phyloP scores from a whole-genome alignment of 345 rosid genomes.

The Acer yangbiense region DNA sequence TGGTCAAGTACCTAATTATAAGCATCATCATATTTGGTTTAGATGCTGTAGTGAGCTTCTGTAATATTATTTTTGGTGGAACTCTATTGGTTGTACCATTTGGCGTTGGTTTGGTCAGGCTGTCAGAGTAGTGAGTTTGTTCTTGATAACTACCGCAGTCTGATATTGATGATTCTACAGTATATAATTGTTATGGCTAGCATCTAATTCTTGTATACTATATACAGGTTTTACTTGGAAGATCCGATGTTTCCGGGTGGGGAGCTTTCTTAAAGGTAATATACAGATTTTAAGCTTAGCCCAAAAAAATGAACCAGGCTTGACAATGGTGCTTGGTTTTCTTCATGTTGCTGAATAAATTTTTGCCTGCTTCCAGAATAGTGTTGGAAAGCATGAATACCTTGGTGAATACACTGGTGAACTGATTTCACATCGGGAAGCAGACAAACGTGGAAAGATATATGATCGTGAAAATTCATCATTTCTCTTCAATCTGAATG shows the following conservation, averaged over 20 bases:
- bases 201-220: neutral
- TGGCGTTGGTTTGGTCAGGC: neutral
- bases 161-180: neutral
- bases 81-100: neutral
- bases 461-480: conserved; percentile 99
- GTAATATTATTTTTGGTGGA: neutral
- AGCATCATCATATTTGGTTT: neutral
- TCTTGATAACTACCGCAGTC: neutral
- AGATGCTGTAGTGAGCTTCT: neutral
- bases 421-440: conserved; percentile 96
- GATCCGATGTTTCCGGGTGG: conserved; percentile 99
- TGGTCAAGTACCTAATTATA: conserved; percentile 1
- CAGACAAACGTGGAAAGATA: conserved; percentile 98
- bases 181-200: neutral
- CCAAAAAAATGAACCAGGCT: neutral
- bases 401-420: conserved; percentile 99
- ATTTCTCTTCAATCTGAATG: conserved; percentile 94
- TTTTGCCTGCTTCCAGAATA: conserved; percentile 56
- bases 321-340: neutral
- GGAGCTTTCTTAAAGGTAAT: conserved; percentile 99
- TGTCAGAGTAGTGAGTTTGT: neutral
- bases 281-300: conserved; percentile 9
- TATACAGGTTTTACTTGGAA: conserved; percentile 92
- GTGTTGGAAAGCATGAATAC: conserved; percentile 95
- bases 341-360: conserved; percentile 20